Evolutionary conservation across 306 rosid genomes (phyloP).

Genomic region (Luffa aegyptiaca): DNA sequence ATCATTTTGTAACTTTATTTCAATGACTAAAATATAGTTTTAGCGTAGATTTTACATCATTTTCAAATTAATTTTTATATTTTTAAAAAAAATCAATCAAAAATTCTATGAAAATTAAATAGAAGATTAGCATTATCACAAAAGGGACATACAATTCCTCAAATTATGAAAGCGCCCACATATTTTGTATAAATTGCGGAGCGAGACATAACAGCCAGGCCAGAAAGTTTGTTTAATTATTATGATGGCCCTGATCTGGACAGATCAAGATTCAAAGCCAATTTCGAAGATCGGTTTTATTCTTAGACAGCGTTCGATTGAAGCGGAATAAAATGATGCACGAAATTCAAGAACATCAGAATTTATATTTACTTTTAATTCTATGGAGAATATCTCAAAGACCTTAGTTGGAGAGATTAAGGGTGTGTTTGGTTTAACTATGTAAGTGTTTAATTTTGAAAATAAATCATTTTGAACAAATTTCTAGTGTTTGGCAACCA

Average conservation of each 20-base stretch:
- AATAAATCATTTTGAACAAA: no score
- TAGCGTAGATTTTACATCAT: no score
- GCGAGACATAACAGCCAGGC: not conserved
- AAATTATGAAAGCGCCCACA: not conserved
- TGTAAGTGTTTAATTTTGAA: no score
- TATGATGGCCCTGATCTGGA: not conserved
- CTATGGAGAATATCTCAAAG: not conserved
- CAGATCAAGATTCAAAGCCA: not conserved
- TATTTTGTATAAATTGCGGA: not conserved
- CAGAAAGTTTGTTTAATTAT: not conserved
- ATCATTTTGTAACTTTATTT: no score
- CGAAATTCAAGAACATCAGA: not conserved
- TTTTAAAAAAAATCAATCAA: not conserved
- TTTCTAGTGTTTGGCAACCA: no score
- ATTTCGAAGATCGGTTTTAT: not conserved
- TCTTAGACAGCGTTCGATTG: not conserved
- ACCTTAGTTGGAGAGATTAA: not conserved
- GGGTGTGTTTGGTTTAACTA: no score
- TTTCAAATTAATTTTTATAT: not conserved
- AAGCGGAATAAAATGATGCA: conserved; percentile 3
- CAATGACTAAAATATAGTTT: no score
- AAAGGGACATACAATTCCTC: not conserved
- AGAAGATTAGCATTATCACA: not conserved
- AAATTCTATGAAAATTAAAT: not conserved
- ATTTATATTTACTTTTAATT: not conserved